These are phyloP conservation scores for Yamadazyma philogaea DNA, from an alignment of 805 yeast species.

Conservation along the genomic window DNA sequence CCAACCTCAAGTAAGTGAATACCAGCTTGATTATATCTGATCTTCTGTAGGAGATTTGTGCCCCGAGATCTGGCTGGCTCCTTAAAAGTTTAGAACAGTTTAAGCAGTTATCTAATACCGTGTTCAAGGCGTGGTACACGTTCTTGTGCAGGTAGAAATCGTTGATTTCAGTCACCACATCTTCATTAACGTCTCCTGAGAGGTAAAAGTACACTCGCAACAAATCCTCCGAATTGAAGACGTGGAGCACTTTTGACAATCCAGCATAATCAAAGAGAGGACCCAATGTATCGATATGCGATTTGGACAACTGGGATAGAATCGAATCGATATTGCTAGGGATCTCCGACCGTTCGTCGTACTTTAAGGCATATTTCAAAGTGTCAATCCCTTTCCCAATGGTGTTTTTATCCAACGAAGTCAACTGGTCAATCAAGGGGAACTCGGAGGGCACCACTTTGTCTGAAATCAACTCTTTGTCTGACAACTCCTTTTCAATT, in stretches of 20 bases:
- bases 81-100: conserved; percentile 27
- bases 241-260: conserved; percentile 22
- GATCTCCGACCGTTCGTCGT: conserved; percentile 25
- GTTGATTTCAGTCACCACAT: conserved; percentile 21
- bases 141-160: conserved; percentile 24
- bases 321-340: conserved; percentile 5
- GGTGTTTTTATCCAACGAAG: conserved; percentile 27
- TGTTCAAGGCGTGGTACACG: conserved; percentile 26
- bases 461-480: conserved; percentile 10
- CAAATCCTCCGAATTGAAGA: conserved; percentile 34
- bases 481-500: neutral
- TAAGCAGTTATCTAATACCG: conserved; percentile 28
- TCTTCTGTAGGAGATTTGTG: conserved; percentile 37
- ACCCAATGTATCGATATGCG: conserved; percentile 14
- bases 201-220: conserved; percentile 29
- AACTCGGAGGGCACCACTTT: conserved; percentile 23
- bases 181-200: conserved; percentile 20
- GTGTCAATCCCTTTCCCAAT: conserved; percentile 35
- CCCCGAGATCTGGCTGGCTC: conserved; percentile 29
- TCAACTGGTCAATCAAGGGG: conserved; percentile 18
- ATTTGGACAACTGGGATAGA: conserved; percentile 1
- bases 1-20: conserved; percentile 24
- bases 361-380: conserved; percentile 36
- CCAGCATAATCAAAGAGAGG: conserved; percentile 31
- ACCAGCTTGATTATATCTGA: conserved; percentile 25